Evolutionary conservation across 192 early-diverging fungal species (phyloP).

Genomic region (Umbelopsis vinacea): DNA sequence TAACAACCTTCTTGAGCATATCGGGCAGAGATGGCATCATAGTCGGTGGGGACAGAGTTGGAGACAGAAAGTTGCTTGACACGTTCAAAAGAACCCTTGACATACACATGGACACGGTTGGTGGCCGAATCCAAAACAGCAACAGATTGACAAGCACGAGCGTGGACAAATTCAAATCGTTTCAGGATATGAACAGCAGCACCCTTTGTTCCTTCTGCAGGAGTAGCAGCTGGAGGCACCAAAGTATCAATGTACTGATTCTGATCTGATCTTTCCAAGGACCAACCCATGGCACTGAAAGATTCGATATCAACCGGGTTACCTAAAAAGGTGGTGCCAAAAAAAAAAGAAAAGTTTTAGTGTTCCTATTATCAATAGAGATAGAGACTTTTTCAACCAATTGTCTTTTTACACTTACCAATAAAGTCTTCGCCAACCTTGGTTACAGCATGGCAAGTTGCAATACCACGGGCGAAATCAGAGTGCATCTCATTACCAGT

Average conservation of each 20-base stretch:
- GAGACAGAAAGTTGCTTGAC: slow-evolving; percentile 54
- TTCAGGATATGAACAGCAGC: slow-evolving; percentile 57
- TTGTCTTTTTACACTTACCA: no score
- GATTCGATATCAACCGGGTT: slow-evolving; percentile 82
- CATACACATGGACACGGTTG: slow-evolving; percentile 62
- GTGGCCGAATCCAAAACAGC: slow-evolving; percentile 61
- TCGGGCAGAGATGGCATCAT: slow-evolving; percentile 53
- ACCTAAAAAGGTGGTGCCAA: slow-evolving; percentile 42
- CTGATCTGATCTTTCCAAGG: slow-evolving; percentile 30
- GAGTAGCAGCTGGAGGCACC: slow-evolving; percentile 38
- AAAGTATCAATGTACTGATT: slow-evolving; percentile 55
- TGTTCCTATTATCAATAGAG: background rate
- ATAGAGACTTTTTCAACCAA: no score
- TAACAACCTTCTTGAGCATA: slow-evolving; percentile 79
- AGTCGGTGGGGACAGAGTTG: slow-evolving; percentile 57
- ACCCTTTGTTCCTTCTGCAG: slow-evolving; percentile 33
- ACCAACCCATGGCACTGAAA: slow-evolving; percentile 67
- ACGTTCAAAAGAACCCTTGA: slow-evolving; percentile 84
- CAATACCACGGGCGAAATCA: slow-evolving; percentile 46
- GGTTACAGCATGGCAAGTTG: slow-evolving; percentile 72
- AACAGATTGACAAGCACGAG: slow-evolving; percentile 75
- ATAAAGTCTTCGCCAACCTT: slow-evolving; percentile 57
- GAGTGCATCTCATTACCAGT: slow-evolving; percentile 40
- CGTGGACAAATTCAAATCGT: slow-evolving; percentile 81
- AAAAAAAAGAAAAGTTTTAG: background rate